A percentile compares a stretch with the other conserved stretches of the same genome.
These are phyloP conservation scores for Amanita fuliginea DNA, from an alignment of 768 basidiomycete species.

Conservation along the genomic window DNA sequence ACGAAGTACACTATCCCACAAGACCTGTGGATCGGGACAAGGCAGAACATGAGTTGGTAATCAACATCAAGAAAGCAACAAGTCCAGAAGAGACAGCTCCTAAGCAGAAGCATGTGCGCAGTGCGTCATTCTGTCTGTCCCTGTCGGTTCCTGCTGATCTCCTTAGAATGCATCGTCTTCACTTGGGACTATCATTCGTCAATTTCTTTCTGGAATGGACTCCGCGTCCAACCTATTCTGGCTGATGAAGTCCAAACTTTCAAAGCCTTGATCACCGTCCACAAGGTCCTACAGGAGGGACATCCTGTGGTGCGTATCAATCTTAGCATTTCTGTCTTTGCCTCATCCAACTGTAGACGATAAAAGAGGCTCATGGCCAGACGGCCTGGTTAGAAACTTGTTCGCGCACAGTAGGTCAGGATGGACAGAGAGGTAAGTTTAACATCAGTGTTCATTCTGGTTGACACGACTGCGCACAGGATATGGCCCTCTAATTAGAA, in stretches of 20 bases:
- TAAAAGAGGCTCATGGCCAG: conserved; percentile 95
- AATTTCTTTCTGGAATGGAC: conserved; percentile 94
- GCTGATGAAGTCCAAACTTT: conserved; percentile 98
- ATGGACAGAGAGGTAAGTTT: conserved; percentile 63
- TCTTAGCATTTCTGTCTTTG: neutral
- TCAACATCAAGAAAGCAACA: conserved; percentile 98
- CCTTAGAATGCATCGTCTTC: conserved; percentile 90
- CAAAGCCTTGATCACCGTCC: conserved; percentile 94
- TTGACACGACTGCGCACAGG: conserved; percentile 33
- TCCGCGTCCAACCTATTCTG: conserved; percentile 93
- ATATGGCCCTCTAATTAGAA: conserved; percentile 86
- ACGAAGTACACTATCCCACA: conserved; percentile 89
- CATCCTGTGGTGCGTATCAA: conserved; percentile 66
- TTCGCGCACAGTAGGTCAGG: conserved; percentile 71
- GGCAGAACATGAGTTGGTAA: conserved; percentile 85
- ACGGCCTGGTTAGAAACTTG: conserved; percentile 98
- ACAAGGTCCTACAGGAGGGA: conserved; percentile 97
- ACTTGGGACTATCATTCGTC: conserved; percentile 99
- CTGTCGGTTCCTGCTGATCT: conserved; percentile 8
- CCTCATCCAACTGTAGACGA: conserved; percentile 43
- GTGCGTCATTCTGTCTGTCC: conserved; percentile 35
- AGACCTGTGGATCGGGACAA: conserved; percentile 98
- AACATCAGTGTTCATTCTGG: neutral
- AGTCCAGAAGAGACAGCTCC: conserved; percentile 92
- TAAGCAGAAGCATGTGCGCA: conserved; percentile 98